Base-by-base conservation (phyloP, 1,139 yeast species). In the Taiozyma onychis region DNA sequence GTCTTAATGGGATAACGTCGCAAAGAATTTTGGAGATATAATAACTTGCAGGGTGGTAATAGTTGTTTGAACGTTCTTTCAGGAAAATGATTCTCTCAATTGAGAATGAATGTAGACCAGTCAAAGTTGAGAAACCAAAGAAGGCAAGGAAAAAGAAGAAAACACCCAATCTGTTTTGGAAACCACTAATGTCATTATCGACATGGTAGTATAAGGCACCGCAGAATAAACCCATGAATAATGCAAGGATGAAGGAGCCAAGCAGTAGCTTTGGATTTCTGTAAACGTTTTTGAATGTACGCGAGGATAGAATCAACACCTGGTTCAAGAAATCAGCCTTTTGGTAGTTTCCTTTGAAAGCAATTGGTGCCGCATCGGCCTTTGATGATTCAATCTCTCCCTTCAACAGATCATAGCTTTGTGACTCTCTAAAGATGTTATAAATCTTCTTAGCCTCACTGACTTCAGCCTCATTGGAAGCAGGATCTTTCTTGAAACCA, bases 61-160 rank as follows among this genome's bases (percentile, higher is more conserved):
- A 93, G 57, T 93, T 93, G 65, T 93, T 93, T 7, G 98, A 91
- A 52, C 99, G 78, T 68, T 93, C 99, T 51, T 97, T 79, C 54
- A 93, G 78, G 62, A 93, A 93, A 22, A 91, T 88, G 43, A 90
- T 81, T 59, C 98, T 76, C 66, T 93, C 99, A 52, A 81, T 77
- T 0, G 96, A 83, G 66, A 93, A 93, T 2, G 96, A 81, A 61
- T 89, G 91, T 49, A 93, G 73, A 0, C 97, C 96, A 0, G 98
- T 93, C 63, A 93, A 75, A 0, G 98, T 85, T 1, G 96, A 85
- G 66, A 93, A 93, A 0, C 99, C 99, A 71, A 93, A 91, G 62
- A 91, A 78, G 4, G 98, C 89, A 56, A 93, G 74, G 49, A 91
- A 71, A 66, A 91, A 91, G 74, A 93, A 91, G 68, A 93, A 93